Evolutionary conservation across 371 early-diverging fungal species (phyloP), one percentile per base, ranked within the genome.

Genomic region (Apophysomyces ossiformis): DNA sequence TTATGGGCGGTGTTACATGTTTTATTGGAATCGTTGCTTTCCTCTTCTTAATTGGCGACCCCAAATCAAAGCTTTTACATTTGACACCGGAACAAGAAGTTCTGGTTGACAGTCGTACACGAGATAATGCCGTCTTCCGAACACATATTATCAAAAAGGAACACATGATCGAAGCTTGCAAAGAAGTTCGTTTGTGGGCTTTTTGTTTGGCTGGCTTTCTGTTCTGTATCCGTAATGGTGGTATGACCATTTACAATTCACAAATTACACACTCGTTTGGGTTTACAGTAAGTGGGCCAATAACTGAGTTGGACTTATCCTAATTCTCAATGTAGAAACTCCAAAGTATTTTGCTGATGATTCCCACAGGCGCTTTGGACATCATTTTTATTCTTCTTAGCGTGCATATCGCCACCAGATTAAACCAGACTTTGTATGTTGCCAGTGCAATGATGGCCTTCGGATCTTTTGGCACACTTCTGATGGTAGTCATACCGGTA

Each of bases 191-290:
- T 1, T 36, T 62, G 11, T 72, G 64, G 61, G 47, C 54, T 16
- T 65, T 65, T 39, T 65, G 59, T 21, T 7, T 50, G 4, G 21
- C 54, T 21, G 21, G 54, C 26, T 21, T 50, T 21, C 21, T 50
- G 21, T 50, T 50, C 54, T 50, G 54, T 9, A 50, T 50, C 21
- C 54, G 54, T 11, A 80, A 80, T 59, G 80, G 80, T 60, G 80
- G 72, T n/a, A 72, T 80, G 66, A 75, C 75, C 11, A 76, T 62
- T 11, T 80, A 74, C 21, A 75, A 71, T 65, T 64, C 73, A 4
- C 71, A 72, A 54, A 59, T 79, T 39, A 67, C 70, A 35, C 65
- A 69, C 32, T 68, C 67, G 4, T 76, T 79, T 70, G 77, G 77
- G 3, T 79, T 79, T 57, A 67, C 63, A n/a, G 79, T 71, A 70